Percentiles rank a stretch among this genome's conserved stretches.
Evolutionary conservation across 2,329 filamentous ascomycete genomes (phyloP).

Genomic region (Trichoderma sp.): DNA sequence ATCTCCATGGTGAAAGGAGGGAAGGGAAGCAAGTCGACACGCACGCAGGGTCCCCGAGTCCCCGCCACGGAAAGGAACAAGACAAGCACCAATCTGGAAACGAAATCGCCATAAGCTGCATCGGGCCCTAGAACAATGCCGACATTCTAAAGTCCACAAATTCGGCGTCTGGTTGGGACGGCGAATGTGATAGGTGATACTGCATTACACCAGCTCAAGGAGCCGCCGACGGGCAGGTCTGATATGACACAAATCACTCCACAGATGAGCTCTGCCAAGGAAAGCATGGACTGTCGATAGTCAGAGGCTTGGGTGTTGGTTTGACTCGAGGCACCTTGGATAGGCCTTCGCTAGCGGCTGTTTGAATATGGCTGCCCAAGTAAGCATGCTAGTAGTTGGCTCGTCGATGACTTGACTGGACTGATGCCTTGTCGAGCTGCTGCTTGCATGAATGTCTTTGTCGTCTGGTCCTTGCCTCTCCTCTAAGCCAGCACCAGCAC

Average conservation of each 20-base stretch:
- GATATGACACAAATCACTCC: slow-evolving; percentile 12
- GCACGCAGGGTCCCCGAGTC: neutral
- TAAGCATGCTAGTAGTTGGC: neutral
- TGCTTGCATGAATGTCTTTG: neutral
- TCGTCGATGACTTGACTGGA: neutral
- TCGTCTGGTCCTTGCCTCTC: neutral
- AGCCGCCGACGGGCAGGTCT: neutral
- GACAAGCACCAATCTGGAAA: neutral
- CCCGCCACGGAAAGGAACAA: neutral
- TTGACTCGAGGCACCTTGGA: neutral
- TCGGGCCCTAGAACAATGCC: neutral
- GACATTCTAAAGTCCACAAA: neutral
- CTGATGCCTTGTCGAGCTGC: neutral
- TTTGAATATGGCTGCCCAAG: neutral
- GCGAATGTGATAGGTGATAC: slow-evolving; percentile 6
- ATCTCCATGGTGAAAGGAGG: neutral
- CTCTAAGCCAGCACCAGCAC: neutral
- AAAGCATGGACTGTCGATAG: neutral
- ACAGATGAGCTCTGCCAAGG: neutral
- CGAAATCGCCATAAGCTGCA: slow-evolving; percentile 1
- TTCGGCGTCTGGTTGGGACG: neutral
- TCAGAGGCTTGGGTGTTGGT: neutral
- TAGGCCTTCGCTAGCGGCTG: neutral
- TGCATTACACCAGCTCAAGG: neutral
- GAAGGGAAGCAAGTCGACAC: neutral